These are phyloP conservation scores for Populus ilicifolia DNA, from an alignment of 345 rosid genomes.

Conservation along the genomic window DNA sequence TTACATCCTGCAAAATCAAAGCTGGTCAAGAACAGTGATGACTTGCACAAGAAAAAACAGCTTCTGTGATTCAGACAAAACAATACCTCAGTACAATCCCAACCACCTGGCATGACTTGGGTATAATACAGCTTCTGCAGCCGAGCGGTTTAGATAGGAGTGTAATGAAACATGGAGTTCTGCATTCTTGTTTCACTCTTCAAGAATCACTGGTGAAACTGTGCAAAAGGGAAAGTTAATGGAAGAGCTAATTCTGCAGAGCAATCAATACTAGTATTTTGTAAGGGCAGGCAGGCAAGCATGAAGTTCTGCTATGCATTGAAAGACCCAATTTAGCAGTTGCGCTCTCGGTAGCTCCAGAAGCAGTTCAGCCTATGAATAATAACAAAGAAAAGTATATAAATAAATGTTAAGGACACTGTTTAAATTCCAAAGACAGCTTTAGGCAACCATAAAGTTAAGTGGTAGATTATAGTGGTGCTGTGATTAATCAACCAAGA, in stretches of 20 bases:
- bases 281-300: constrained; percentile 79
- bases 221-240: neutral
- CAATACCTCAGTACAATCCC: neutral
- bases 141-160: neutral
- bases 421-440: too few relatives aligned
- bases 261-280: constrained; percentile 44
- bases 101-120: neutral
- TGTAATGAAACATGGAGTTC: too few relatives aligned
- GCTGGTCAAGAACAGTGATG: neutral
- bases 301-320: constrained; percentile 82
- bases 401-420: neutral
- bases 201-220: neutral
- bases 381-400: neutral
- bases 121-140: neutral
- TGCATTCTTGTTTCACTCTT: neutral
- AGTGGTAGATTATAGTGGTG: too few relatives aligned
- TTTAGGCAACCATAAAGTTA: too few relatives aligned
- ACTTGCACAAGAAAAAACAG: neutral
- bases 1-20: neutral
- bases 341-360: constrained; percentile 88
- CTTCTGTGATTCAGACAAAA: neutral
- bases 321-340: constrained; percentile 86
- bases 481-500: neutral
- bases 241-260: neutral
- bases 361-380: constrained; percentile 87